Evolutionary conservation across 2,329 filamentous ascomycete species (phyloP).

Genomic region (Harringtonia lauricola): DNA sequence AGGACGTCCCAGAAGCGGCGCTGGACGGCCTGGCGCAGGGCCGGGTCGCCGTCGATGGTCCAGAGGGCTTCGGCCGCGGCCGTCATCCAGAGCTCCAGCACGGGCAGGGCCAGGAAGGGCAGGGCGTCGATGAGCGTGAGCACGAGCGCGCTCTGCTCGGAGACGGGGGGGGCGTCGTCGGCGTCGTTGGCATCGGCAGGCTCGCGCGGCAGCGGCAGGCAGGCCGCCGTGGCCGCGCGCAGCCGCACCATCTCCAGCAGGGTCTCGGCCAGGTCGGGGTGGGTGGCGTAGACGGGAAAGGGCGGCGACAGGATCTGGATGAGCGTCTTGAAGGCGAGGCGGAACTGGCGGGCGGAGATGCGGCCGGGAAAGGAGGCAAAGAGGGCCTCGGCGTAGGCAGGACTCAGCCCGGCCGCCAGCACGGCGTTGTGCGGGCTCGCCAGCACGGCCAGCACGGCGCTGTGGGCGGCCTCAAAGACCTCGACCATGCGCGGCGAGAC

Average conservation of each 20-base stretch:
- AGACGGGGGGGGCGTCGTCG: conserved; percentile 31
- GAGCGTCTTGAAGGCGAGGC: conserved; percentile 76
- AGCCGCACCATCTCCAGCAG: conserved; percentile 68
- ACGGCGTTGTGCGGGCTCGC: conserved; percentile 67
- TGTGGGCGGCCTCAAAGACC: conserved; percentile 83
- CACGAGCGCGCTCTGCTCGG: conserved; percentile 67
- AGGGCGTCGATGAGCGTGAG: conserved; percentile 72
- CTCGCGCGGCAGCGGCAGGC: conserved; percentile 20
- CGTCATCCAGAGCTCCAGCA: conserved; percentile 73
- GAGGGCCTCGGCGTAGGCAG: conserved; percentile 74
- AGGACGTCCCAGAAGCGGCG: conserved; percentile 71
- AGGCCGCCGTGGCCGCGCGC: conserved; percentile 44
- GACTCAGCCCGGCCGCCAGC: conserved; percentile 60
- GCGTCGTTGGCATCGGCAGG: conserved; percentile 10
- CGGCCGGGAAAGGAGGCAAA: conserved; percentile 69
- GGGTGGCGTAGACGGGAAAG: conserved; percentile 58
- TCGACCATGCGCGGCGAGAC: conserved; percentile 36
- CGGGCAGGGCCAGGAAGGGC: conserved; percentile 56
- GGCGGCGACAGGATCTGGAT: conserved; percentile 75
- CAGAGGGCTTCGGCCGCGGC: conserved; percentile 58
- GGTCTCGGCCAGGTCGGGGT: conserved; percentile 69
- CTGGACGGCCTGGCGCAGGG: conserved; percentile 53
- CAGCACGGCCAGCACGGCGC: conserved; percentile 67
- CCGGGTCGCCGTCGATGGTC: conserved; percentile 44
- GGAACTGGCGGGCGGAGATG: conserved; percentile 76